These are phyloP conservation scores for Aspergillus sparsus DNA, from an alignment of 495 filamentous ascomycete genomes.

Conservation along the genomic window DNA sequence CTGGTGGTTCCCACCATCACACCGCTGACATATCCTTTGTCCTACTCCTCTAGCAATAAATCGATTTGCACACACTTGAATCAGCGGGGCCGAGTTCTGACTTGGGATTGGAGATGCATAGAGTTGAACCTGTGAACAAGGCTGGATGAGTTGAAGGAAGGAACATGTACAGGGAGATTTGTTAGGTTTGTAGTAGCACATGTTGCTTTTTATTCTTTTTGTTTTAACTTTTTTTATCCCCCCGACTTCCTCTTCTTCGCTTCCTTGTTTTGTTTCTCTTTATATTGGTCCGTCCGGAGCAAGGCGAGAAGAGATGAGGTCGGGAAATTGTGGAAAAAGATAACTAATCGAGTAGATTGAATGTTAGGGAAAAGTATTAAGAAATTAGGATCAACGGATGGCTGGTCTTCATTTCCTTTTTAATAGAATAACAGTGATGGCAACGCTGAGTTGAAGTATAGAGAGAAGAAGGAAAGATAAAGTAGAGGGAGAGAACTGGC, in stretches of 20 bases:
- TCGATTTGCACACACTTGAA: constrained; percentile 13
- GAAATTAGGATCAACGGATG: no score
- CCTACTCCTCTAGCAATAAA: constrained; percentile 15
- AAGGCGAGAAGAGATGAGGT: background rate
- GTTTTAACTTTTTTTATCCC: no score
- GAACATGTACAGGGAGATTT: constrained; percentile 25
- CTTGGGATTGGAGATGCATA: constrained; percentile 15
- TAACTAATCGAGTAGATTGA: no score
- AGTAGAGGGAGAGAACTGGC: no score
- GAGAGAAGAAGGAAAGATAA: no score
- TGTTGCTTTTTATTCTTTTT: constrained; percentile 11
- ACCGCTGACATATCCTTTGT: constrained; percentile 14
- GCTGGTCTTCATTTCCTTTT: no score
- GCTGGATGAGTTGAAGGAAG: constrained; percentile 31
- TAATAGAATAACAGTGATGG: no score
- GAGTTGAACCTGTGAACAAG: constrained; percentile 20
- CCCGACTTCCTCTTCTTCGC: background rate
- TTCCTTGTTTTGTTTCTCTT: background rate
- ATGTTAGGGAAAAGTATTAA: no score
- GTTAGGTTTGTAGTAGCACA: constrained; percentile 30
- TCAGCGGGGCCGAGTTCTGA: constrained; percentile 16
- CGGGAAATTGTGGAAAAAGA: no score
- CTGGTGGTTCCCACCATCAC: background rate
- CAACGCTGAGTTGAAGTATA: no score
- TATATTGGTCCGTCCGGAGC: background rate